Percentiles rank a stretch among this genome's conserved stretches.
phyloP scores from a whole-genome alignment of 2,329 filamentous ascomycete genomes.

The Ceratocystis cacaofunesta region DNA sequence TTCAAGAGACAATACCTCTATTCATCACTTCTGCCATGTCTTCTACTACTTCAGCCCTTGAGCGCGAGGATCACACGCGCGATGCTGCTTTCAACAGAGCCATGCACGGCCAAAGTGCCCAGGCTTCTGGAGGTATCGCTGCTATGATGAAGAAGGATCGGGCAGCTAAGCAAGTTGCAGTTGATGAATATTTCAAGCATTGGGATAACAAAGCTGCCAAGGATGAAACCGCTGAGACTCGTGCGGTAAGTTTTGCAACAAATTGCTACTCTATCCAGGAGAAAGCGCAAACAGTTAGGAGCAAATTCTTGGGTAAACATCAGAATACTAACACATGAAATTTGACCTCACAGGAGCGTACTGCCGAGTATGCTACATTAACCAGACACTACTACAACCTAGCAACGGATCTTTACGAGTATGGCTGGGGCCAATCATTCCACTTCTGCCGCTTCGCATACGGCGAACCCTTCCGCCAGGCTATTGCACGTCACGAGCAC shows the following conservation, averaged over 20 bases:
- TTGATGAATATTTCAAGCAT: conserved; percentile 92
- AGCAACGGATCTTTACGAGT: conserved; percentile 91
- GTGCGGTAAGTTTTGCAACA: conserved; percentile 46
- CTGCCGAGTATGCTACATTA: conserved; percentile 80
- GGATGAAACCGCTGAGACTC: conserved; percentile 67
- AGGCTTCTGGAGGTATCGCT: conserved; percentile 55
- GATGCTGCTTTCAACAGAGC: conserved; percentile 86
- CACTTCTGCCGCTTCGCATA: conserved; percentile 91
- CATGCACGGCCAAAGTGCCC: conserved; percentile 60
- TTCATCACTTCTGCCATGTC: conserved; percentile 9
- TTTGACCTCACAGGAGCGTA: conserved; percentile 43
- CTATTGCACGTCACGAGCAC: conserved; percentile 92
- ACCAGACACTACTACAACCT: conserved; percentile 96
- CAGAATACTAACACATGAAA: not conserved
- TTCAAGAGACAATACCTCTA: conserved; percentile 15
- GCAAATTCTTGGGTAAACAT: not conserved
- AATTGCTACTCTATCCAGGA: not conserved
- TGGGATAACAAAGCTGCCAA: conserved; percentile 74
- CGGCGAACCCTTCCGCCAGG: conserved; percentile 76
- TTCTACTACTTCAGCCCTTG: conserved; percentile 31
- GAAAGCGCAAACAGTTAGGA: not conserved
- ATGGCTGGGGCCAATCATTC: conserved; percentile 91
- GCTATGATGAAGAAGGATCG: conserved; percentile 74
- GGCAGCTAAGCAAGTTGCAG: conserved; percentile 60
- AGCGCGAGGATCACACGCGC: conserved; percentile 67